Evolutionary conservation across 306 rosid species (phyloP), one percentile per base, ranked within the genome.

Genomic region (Pterocarpus santalinus): DNA sequence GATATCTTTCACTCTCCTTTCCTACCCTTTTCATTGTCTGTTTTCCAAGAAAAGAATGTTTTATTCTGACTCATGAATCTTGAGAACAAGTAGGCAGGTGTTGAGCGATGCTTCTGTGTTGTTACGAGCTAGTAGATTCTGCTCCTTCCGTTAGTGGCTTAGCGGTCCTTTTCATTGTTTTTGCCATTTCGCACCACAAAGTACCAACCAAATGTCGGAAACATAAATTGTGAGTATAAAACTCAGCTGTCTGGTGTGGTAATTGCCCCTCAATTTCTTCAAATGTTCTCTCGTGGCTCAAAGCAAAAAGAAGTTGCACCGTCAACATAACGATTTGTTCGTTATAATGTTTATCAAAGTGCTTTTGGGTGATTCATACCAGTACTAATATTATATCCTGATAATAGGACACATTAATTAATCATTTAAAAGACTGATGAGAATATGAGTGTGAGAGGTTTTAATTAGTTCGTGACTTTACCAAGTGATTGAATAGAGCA

Each of bases 241-340:
- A 57, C 13, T 57, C 30, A 17, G 9, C 34, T 57, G 63, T 57
- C 34, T 57, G 35, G 28, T 22, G 4, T 57, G 34, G 34, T 57
- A 32, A 11, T 22, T 22, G 63, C 13, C 8, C 14, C 34, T 16
- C 32, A n/a, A 55, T 55, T 55, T 55, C 32, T 55, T 7, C 32
- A 55, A 16, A 16, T 55, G 61, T 16, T 38, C 41, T 55, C 61
- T 55, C 61, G 32, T 57, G 63, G 63, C 63, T 57, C 63, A 57
- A 57, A 22, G 63, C 35, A 22, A 57, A 57, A 57, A 22, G 34
- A 22, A 57, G 34, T 34, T 22, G 35, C 34, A 17, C 14, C 35
- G 4, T 4, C 5, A 38, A 4, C 41, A 22, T 22, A 22, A 22
- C 28, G 28, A 22, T 22, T 22, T 22, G 28, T 22, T 22, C 28